Conservation (phyloP, 768 basidiomycete genomes). For the Boletus rubroflammeus region DNA sequence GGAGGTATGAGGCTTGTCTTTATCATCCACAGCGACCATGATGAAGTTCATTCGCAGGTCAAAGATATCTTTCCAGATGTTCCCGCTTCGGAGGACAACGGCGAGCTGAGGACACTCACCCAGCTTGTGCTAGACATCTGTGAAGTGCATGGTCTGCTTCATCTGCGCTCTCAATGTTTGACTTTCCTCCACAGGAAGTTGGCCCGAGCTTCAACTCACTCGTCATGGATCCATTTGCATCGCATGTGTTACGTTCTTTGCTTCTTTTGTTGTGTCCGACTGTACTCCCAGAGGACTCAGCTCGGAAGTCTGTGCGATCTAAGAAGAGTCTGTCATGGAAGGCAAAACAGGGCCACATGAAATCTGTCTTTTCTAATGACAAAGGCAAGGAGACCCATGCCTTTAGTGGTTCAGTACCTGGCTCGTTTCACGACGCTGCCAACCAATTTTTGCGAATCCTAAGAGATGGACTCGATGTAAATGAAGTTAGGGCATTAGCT, state of each 20-base stretch:
- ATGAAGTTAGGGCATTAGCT: conserved; percentile 75
- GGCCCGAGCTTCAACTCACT: conserved; percentile 57
- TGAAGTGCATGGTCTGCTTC: conserved; percentile 44
- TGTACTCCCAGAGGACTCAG: conserved; percentile 39
- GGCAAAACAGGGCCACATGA: conserved; percentile 74
- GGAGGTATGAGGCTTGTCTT: conserved; percentile 46
- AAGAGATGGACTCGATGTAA: conserved; percentile 51
- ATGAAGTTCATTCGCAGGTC: conserved; percentile 34
- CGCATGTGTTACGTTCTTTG: conserved; percentile 82
- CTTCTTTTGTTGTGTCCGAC: conserved; percentile 73
- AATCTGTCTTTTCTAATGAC: conserved; percentile 62
- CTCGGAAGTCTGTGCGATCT: conserved; percentile 56
- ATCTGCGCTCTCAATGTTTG: conserved; percentile 15
- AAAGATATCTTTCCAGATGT: conserved; percentile 51
- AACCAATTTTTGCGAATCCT: conserved; percentile 48
- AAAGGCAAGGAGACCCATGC: conserved; percentile 37
- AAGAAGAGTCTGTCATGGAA: conserved; percentile 85
- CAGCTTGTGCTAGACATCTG: conserved; percentile 61
- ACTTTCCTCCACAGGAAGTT: conserved; percentile 54
- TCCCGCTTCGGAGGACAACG: conserved; percentile 46
- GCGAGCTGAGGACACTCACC: conserved; percentile 65
- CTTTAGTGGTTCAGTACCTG: conserved; percentile 33
- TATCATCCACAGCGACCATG: not conserved
- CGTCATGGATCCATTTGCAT: conserved; percentile 83
- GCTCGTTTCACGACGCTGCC: conserved; percentile 47